Percentiles rank a stretch among this genome's conserved stretches.
These are phyloP conservation scores for Calcarisporium arbuscula DNA, from an alignment of 2,329 filamentous ascomycete species.

Conservation along the genomic window DNA sequence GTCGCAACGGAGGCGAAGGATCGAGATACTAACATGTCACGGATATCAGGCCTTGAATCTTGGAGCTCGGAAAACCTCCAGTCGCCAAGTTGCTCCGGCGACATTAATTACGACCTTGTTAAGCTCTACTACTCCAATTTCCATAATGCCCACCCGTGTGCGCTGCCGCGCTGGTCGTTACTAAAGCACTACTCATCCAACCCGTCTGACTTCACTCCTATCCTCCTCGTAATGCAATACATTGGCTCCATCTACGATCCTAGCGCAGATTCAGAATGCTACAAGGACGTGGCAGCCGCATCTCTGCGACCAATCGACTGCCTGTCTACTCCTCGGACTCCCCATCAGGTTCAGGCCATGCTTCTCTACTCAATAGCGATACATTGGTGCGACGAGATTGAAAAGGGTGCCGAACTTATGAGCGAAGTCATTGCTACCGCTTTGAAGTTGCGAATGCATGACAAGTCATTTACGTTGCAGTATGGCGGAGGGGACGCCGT, in stretches of 20 bases:
- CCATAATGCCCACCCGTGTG: constrained; percentile 25
- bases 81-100: no score
- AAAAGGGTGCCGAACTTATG: constrained; percentile 20
- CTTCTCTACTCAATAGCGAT: constrained; percentile 29
- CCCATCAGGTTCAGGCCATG: constrained; percentile 22
- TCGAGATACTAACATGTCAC: no score
- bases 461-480: constrained; percentile 42
- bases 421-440: constrained; percentile 51
- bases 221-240: constrained; percentile 22
- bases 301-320: no score
- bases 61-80: no score
- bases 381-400: constrained; percentile 25
- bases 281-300: constrained; percentile 3
- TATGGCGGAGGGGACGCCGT: constrained; percentile 40
- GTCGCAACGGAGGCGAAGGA: no score
- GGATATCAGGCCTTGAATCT: no score
- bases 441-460: constrained; percentile 54
- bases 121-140: constrained; percentile 31
- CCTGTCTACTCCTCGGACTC: no score
- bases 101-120: no score
- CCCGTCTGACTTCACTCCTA: constrained; percentile 11
- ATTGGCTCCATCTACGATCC: constrained; percentile 27
- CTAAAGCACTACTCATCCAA: constrained; percentile 3
- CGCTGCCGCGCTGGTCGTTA: constrained; percentile 16
- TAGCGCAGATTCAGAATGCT: constrained; percentile 9